Evolutionary conservation across 305 asterid genomes (phyloP), one percentile per base, ranked within the genome.

Genomic region (Striga hermonthica): DNA sequence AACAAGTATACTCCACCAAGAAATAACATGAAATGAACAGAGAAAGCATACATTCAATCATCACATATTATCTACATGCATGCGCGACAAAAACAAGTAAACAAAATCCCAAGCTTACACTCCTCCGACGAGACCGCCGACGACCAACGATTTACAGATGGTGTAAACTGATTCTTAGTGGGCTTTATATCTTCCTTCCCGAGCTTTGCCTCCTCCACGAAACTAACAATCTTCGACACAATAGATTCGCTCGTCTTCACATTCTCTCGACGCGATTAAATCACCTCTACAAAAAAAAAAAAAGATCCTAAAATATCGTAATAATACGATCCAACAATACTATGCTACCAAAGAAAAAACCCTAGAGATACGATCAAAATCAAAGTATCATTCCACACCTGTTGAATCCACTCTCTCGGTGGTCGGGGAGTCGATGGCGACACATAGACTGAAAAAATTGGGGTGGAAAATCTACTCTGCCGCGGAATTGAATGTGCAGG

Each of bases 121-220:
- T 77, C 98, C 98, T 39, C 98, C 98, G 14, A 97, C 98, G 28
- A 86, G 91, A 34, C 98, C 98, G 15, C 97, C 98, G 44, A 97
- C 97, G 35, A 86, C 81, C 52, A 91, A 91, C 76, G 98, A 92
- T 76, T 89, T 92, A 84, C 90, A 84, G 73, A 92, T 74, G 73
- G 76, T 83, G 72, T 80, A 80, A 59, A 92, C 82, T 88, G 87
- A 65, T 67, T 73, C 38, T 86, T 83, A 7, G 88, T 74, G 7
- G 96, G 96, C 78, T 69, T 89, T 70, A 92, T 90, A 60, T 88
- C 97, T 64, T 84, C 84, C 75, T 87, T 85, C 7, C 95, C 96
- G 9, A 84, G 91, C 84, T 91, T 91, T 63, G 98, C 98, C 80
- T 85, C 96, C 84, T 91, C 98, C 50, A 97, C 96, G 37, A 89